Base-by-base conservation (phyloP, 805 yeast species). In the Schwanniomyces polymorphus region DNA sequence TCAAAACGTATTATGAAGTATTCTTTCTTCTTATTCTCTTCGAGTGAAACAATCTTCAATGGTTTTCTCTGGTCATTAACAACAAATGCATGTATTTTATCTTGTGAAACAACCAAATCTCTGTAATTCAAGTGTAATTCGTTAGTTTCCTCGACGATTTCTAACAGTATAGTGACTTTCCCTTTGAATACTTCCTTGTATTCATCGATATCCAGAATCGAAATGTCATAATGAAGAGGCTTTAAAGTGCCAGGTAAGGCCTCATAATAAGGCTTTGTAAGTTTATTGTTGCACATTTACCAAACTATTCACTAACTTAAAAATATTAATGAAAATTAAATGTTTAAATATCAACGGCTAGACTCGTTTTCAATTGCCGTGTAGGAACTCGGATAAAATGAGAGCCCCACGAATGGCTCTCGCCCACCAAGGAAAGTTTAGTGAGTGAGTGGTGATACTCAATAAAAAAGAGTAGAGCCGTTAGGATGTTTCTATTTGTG, bases 211-310 rank as follows among this genome's bases (percentile, higher is more conserved):
- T 83, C 85, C 45, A 83, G 69, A 16, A 82, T 76, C 28, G 67
- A 48, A 14, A 94, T 64, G 45, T 82, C 79, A 63, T 94, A 92
- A 66, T 87, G 88, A 29, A 70, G 56, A 29, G 99, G 97, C 49
- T 76, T 76, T 50, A 91, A 86, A 45, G 78, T 72, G 42, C 73
- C 72, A 56, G 88, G 95, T 50, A 83, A 79, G 4, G 82, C 75
- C 51, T 72, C 72, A 53, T 72, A 72, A 55, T 71, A 71, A 6
- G 64, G 63, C 17, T 27, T 34, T 14, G 31, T 29, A 18, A 11
- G 25, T 21, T 39, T 39, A 11, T 29, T 25, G 10, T n/a, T 29
- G 16, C 42, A 44, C 47, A 44, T 44, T 11, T 17, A 16, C 16
- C 3, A 21, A 37, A 8, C 16, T 37, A 21, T 11, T 37, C 27